phyloP scores from a whole-genome alignment of 192 early-diverging fungal genomes.

The Coemansia sp. region DNA sequence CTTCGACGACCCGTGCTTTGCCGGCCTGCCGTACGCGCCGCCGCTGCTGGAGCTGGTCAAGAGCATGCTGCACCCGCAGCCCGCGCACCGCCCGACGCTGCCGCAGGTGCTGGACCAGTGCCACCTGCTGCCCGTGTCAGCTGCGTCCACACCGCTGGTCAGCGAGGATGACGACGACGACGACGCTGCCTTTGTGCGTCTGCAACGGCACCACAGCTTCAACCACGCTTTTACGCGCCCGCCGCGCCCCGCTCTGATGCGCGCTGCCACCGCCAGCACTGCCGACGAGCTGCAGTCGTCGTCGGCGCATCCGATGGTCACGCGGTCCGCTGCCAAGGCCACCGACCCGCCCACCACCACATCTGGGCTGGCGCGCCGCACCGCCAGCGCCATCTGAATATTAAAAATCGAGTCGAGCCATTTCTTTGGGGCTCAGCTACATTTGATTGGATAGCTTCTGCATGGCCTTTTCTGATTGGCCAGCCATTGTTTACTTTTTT shows the following conservation, averaged over 20 bases:
- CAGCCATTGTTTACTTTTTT: not conserved
- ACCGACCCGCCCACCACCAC: not conserved
- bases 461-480: constrained; percentile 2
- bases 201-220: constrained; percentile 6
- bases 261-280: constrained; percentile 24
- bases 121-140: constrained; percentile 14
- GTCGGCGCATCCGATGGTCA: constrained; percentile 5
- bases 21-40: constrained; percentile 46
- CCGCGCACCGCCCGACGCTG: constrained; percentile 55
- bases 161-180: constrained; percentile 20
- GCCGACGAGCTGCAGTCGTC: constrained; percentile 1
- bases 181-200: constrained; percentile 5
- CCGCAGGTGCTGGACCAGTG: constrained; percentile 48
- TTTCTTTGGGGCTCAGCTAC: no score
- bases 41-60: constrained; percentile 63
- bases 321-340: constrained; percentile 8
- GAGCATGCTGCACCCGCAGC: constrained; percentile 64
- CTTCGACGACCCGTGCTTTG: constrained; percentile 59
- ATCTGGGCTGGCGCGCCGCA: constrained; percentile 22
- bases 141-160: not conserved
- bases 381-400: constrained; percentile 25
- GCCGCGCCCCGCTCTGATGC: constrained; percentile 14
- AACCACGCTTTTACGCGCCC: not conserved
- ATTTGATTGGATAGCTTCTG: constrained; percentile 1
- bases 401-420: constrained; percentile 15